Evolutionary conservation across 441 rosid species (phyloP), one percentile per base, ranked within the genome.

Genomic region (Raphanus hybrid): DNA sequence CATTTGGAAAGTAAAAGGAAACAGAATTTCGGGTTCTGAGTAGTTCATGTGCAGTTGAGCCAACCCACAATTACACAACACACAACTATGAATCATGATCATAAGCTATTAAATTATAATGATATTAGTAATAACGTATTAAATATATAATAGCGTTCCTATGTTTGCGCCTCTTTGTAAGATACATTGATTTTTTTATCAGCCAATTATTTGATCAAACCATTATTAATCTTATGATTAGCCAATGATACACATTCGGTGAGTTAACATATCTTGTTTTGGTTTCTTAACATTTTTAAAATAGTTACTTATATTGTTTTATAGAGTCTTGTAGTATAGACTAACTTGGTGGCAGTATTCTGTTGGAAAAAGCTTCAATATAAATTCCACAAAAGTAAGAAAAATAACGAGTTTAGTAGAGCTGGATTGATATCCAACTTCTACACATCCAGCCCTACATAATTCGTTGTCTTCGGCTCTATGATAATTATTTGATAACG

Each of bases 11-110:
- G 34, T 29, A 29, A 29, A 29, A 29, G 34, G 34, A 0, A 29
- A 5, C 34, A 0, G 41, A 80, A 71, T 66, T 75, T 75, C 54
- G 74, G 70, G 70, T 64, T 70, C 9, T 34, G 73, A 80, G 74
- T 64, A 80, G 80, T 80, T 80, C 77, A 80, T 80, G 80, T 80
- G 80, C 80, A 80, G 83, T 80, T 80, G 77, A 80, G 83, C 83
- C 83, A 80, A 75, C 80, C 77, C 83, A 80, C 74, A 75, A 75
- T 75, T 75, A 50, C 80, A 75, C 80, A 80, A 60, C 70, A 66
- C 82, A 79, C 64, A 70, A 74, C 60, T 70, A 79, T 79, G 78
- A 74, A 78, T 69, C 78, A 79, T 79, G 75, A 79, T 74, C 72
- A 41, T 45, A 70, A 18, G 50, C 58, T 67, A 37, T 55, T 16